These are phyloP conservation scores for Camptophora hylomeconis DNA, from an alignment of 2,329 filamentous ascomycete genomes.

Conservation along the genomic window DNA sequence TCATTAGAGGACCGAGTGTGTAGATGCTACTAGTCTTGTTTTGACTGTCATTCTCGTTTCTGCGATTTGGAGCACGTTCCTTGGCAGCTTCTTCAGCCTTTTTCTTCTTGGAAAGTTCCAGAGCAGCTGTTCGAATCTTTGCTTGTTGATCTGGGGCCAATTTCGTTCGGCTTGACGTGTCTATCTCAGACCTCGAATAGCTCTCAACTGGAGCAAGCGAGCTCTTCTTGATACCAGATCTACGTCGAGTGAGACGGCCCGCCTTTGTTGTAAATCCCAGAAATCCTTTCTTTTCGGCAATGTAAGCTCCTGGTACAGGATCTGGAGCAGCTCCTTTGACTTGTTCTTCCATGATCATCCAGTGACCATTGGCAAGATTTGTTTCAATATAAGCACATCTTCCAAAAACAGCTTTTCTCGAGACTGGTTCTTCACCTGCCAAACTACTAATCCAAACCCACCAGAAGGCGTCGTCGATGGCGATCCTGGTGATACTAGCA, in stretches of 20 bases:
- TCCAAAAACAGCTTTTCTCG: conserved; percentile 85
- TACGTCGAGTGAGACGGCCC: conserved; percentile 54
- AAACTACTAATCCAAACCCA: conserved; percentile 99
- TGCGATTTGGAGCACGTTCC: conserved; percentile 38
- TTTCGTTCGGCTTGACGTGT: conserved; percentile 57
- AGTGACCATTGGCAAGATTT: conserved; percentile 63
- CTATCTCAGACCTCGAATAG: no score
- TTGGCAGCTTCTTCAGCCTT: conserved; percentile 37
- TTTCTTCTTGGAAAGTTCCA: conserved; percentile 63
- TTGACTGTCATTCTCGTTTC: conserved; percentile 36
- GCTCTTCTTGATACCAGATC: conserved; percentile 53
- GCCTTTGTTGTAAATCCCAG: conserved; percentile 70
- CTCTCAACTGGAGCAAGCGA: conserved; percentile 32
- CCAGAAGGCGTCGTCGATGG: conserved; percentile 94
- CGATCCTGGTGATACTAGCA: conserved; percentile 74
- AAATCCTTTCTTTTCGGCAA: conserved; percentile 90
- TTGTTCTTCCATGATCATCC: conserved; percentile 94
- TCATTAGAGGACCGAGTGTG: conserved; percentile 71
- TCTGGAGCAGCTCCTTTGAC: conserved; percentile 83
- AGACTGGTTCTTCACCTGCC: conserved; percentile 72
- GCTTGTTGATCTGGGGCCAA: conserved; percentile 87
- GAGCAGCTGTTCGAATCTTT: conserved; percentile 81
- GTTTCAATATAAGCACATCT: conserved; percentile 89
- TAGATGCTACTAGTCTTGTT: conserved; percentile 80
- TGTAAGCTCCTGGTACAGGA: conserved; percentile 72